Base-by-base conservation (phyloP, 1,139 yeast genomes). In the Blastobotrys persicus region DNA sequence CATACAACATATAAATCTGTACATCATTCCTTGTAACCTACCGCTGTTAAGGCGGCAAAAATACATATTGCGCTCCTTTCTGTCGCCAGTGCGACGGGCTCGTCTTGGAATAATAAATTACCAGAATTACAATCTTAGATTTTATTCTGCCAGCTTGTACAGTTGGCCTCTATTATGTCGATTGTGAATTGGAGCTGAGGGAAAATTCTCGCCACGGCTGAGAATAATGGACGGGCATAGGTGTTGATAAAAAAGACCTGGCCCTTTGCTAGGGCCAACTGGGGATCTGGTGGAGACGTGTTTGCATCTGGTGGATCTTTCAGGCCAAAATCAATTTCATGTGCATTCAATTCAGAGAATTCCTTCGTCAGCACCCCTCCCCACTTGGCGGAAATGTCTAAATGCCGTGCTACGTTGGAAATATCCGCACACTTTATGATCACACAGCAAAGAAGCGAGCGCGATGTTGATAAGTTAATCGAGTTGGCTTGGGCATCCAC, bases 351-450 rank as follows among this genome's bases (percentile, higher is more conserved):
- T 63, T 87, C 92, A 44, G 76, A 78, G 60, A 89, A 87, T 67
- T 91, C 98, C 56, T 85, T 72, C 1, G 85, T 77, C 46, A 91
- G 75, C 9, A 83, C 81, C 56, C 80, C 72, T 3, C 96, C 96
- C 97, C 98, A 91, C 67, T 84, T 84, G 1, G 88, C 79, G 11
- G 94, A 83, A 3, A 88, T 81, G 41, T 79, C 71, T 49, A 88
- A 71, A 1, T 91, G 88, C 51, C 98, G 74, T 2, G 96, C 81
- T 20, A 89, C 96, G 65, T 91, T 91, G 31, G 96, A 87, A 46
- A 91, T 89, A 67, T 91, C 98, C 1, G 97, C 97, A 67, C 96
- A 88, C 70, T 91, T 91, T 54, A 91, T 82, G 52, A 91, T 75
- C 52, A 88, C 70, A 23, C 88, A 79, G 40, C 83, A 74, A 18